Evolutionary conservation across 2,329 filamentous ascomycete genomes (phyloP).

Genomic region (Hypoxylon sp.): DNA sequence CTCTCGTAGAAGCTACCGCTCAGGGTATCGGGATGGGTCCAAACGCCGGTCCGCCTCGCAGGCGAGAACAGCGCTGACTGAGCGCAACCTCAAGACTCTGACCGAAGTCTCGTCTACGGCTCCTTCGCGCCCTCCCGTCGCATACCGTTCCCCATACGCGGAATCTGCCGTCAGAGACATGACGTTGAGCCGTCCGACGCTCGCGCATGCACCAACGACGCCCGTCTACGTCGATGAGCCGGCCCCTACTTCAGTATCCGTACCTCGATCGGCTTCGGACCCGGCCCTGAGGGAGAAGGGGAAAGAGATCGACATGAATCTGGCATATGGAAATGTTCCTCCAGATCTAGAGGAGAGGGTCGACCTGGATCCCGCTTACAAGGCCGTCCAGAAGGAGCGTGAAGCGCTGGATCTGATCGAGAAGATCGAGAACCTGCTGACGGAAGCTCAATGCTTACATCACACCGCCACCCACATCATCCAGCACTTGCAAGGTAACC

Average conservation of each 20-base stretch:
- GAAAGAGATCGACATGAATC: constrained; percentile 84
- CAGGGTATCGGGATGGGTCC: constrained; percentile 56
- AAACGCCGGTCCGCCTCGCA: constrained; percentile 54
- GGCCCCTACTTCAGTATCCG: constrained; percentile 33
- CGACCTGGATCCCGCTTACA: constrained; percentile 60
- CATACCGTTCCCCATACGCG: constrained; percentile 59
- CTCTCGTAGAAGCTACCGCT: constrained; percentile 61
- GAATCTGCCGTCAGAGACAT: constrained; percentile 63
- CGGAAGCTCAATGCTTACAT: constrained; percentile 91
- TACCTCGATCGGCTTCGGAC: constrained; percentile 59
- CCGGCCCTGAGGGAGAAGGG: constrained; percentile 54
- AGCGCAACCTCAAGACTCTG: constrained; percentile 66
- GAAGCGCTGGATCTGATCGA: constrained; percentile 72
- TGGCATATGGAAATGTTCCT: constrained; percentile 89
- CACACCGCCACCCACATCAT: constrained; percentile 88
- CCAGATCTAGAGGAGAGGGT: constrained; percentile 69
- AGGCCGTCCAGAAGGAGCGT: constrained; percentile 70
- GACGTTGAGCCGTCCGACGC: constrained; percentile 58
- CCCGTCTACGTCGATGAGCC: constrained; percentile 41
- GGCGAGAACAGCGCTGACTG: constrained; percentile 63
- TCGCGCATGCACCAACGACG: constrained; percentile 55
- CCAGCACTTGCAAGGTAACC: constrained; percentile 78
- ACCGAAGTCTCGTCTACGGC: constrained; percentile 67
- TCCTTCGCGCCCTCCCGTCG: constrained; percentile 60
- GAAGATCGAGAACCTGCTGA: constrained; percentile 81